These are phyloP conservation scores for Colletotrichum sp. DNA, from an alignment of 2,329 filamentous ascomycete genomes.

Conservation along the genomic window DNA sequence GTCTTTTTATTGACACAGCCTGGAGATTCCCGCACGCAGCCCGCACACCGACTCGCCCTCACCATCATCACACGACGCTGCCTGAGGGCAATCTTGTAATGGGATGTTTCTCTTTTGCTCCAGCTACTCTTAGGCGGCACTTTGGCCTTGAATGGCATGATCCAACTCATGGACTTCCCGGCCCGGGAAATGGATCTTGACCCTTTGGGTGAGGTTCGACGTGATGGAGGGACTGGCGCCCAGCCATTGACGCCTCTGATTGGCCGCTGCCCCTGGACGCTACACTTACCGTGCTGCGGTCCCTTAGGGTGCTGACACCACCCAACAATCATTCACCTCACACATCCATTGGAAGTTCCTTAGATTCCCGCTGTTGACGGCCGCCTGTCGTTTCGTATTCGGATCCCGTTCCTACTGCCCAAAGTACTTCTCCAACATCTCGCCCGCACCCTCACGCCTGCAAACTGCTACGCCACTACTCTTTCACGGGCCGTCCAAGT, in stretches of 20 bases:
- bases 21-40: neutral
- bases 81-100: slow-evolving; percentile 5
- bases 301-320: neutral
- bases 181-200: neutral
- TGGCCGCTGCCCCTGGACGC: neutral
- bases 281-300: neutral
- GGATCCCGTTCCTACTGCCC: neutral
- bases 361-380: neutral
- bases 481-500: neutral
- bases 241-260: neutral
- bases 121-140: neutral
- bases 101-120: neutral
- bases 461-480: neutral
- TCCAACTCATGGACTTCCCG: neutral
- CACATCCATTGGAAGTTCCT: neutral
- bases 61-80: neutral
- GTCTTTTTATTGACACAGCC: neutral
- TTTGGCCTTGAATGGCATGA: neutral
- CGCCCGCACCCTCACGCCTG: too few species aligned
- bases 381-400: neutral
- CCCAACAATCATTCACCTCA: neutral
- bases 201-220: neutral
- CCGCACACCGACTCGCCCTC: neutral
- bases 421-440: neutral
- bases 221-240: neutral